A percentile compares a stretch with the other conserved stretches of the same genome.
These are phyloP conservation scores for Thalassiosira ordinaria DNA, from an alignment of 352 stramenopile genomes.

Conservation along the genomic window DNA sequence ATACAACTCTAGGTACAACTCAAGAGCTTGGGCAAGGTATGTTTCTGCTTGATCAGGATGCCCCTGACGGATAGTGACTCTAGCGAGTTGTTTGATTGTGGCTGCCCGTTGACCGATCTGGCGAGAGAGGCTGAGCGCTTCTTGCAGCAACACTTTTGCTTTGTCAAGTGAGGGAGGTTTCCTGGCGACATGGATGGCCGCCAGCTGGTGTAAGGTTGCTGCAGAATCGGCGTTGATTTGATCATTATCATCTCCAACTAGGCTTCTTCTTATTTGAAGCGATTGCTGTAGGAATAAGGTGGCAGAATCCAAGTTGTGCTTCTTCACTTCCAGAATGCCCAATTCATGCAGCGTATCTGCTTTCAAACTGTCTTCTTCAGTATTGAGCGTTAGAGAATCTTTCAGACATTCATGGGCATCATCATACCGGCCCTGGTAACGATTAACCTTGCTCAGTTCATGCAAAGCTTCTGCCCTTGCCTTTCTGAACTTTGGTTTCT, in stretches of 20 bases:
- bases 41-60: constrained; percentile 55
- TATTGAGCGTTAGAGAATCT: constrained; percentile 43
- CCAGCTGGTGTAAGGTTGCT: constrained; percentile 74
- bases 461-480: constrained; percentile 49
- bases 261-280: constrained; percentile 48
- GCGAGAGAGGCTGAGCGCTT: constrained; percentile 56
- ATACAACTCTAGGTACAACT: constrained; percentile 72
- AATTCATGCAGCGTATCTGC: constrained; percentile 71
- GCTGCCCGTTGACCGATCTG: constrained; percentile 76
- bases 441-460: constrained; percentile 60
- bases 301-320: constrained; percentile 68
- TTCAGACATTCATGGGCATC: constrained; percentile 55
- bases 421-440: constrained; percentile 66
- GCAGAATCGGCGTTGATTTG: constrained; percentile 52
- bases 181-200: constrained; percentile 61
- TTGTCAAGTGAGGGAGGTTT: constrained; percentile 66
- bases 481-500: constrained; percentile 29
- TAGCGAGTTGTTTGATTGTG: constrained; percentile 70
- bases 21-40: constrained; percentile 65
- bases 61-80: constrained; percentile 69
- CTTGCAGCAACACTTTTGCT: constrained; percentile 64
- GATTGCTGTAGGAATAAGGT: constrained; percentile 54
- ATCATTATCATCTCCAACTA: constrained; percentile 26
- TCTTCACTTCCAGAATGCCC: constrained; percentile 71
- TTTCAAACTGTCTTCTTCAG: constrained; percentile 16